A percentile compares a stretch with the other conserved stretches of the same genome.
These are phyloP conservation scores for Canavalia ensiformis DNA, from an alignment of 306 rosid species.

Conservation along the genomic window DNA sequence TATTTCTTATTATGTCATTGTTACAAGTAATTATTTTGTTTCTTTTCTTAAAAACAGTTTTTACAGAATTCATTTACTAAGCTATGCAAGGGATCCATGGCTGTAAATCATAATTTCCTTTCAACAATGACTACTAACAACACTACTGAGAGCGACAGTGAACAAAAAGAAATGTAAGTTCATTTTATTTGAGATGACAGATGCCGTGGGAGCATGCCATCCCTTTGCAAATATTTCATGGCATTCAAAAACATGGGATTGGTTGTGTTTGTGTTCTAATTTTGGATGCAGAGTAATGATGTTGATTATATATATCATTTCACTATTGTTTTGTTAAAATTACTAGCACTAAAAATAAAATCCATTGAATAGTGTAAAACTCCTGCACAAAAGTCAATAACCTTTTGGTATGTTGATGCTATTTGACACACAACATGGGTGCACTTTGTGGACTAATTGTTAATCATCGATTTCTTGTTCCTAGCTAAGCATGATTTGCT, in stretches of 20 bases:
- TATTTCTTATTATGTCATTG: constrained; percentile 5
- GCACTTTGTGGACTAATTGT: not conserved
- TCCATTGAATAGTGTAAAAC: not conserved
- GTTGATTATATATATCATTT: constrained; percentile 17
- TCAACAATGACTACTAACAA: constrained; percentile 49
- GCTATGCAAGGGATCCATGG: constrained; percentile 49
- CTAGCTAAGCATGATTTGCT: constrained; percentile 35
- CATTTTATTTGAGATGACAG: constrained; percentile 40
- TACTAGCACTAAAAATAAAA: not conserved
- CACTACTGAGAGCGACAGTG: constrained; percentile 49
- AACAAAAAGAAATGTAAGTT: constrained; percentile 55
- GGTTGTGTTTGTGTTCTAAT: constrained; percentile 22
- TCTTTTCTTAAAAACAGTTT: constrained; percentile 25
- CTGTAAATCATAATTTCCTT: constrained; percentile 42
- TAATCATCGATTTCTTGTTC: constrained; percentile 27
- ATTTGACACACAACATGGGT: constrained; percentile 10
- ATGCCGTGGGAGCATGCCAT: constrained; percentile 4
- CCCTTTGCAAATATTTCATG: not conserved
- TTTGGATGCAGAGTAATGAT: constrained; percentile 24
- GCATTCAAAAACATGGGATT: constrained; percentile 15
- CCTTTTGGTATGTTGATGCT: not conserved
- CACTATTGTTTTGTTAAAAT: not conserved
- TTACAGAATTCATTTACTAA: constrained; percentile 28
- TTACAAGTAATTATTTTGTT: not conserved
- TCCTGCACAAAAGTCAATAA: not conserved